Evolutionary conservation across 1,284 basidiomycete genomes (phyloP).

Genomic region (Mycosarcoma maydis): DNA sequence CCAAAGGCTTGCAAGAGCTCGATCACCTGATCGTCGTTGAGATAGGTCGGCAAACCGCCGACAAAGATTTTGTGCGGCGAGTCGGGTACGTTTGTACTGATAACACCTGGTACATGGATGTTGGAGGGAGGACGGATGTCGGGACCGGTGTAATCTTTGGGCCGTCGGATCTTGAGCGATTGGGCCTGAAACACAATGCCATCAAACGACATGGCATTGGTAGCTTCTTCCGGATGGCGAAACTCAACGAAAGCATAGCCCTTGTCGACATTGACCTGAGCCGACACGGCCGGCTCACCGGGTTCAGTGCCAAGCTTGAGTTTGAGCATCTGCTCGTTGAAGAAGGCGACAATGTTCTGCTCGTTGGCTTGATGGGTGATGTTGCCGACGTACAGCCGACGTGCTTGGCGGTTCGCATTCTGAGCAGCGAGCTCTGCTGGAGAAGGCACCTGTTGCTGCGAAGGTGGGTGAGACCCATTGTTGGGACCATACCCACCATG

Average conservation of each 20-base stretch:
- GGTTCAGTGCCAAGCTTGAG: conserved; percentile 71
- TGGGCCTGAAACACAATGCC: conserved; percentile 93
- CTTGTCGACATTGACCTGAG: conserved; percentile 97
- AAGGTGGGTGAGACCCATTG: conserved; percentile 2
- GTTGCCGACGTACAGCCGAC: conserved; percentile 93
- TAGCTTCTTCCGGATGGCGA: conserved; percentile 94
- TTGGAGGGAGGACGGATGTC: conserved; percentile 74
- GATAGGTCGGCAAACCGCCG: conserved; percentile 91
- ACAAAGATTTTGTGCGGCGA: conserved; percentile 98
- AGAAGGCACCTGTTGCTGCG: conserved; percentile 15
- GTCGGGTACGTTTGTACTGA: conserved; percentile 96
- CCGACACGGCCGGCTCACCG: conserved; percentile 83
- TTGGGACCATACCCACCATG: conserved; percentile 8
- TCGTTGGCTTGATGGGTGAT: conserved; percentile 92
- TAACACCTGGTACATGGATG: conserved; percentile 85
- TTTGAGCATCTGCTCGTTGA: conserved; percentile 94
- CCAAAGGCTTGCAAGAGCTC: conserved; percentile 97
- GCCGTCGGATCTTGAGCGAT: conserved; percentile 91
- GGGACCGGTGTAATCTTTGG: conserved; percentile 86
- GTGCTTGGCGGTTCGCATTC: conserved; percentile 76
- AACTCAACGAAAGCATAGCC: conserved; percentile 94
- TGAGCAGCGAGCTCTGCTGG: conserved; percentile 25
- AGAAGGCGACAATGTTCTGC: conserved; percentile 86
- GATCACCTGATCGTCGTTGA: conserved; percentile 97
- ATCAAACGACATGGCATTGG: conserved; percentile 94